Conservation (phyloP, 306 rosid genomes). For the Pterocarpus santalinus region DNA sequence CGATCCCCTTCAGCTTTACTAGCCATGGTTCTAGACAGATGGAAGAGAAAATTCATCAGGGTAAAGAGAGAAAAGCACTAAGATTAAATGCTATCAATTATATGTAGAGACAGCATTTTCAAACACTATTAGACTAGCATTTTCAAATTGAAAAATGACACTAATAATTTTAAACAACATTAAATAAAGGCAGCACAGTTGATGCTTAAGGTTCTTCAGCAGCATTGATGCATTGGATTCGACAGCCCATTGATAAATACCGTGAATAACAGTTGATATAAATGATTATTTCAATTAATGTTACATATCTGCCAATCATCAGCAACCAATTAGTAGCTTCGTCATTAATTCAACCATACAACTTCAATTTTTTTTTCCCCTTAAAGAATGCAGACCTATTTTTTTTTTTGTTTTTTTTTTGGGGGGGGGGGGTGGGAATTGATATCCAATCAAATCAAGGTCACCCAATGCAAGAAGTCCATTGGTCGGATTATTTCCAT, state of each 20-base stretch:
- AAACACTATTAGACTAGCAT: not conserved
- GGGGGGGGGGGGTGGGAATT: not conserved
- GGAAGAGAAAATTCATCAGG: slow-evolving; percentile 11
- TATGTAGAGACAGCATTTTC: not conserved
- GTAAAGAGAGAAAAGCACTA: slow-evolving; percentile 21
- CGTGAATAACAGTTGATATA: not conserved
- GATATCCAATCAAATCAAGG: slow-evolving; percentile 22
- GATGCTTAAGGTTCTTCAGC: not conserved
- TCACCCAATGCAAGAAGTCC: not conserved
- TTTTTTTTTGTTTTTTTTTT: too few species aligned
- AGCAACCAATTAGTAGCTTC: not conserved
- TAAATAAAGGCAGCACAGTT: not conserved
- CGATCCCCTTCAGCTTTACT: slow-evolving; percentile 54
- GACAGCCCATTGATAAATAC: not conserved
- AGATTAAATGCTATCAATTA: slow-evolving; percentile 24
- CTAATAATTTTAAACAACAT: not conserved
- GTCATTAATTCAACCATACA: not conserved
- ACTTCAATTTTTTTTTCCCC: not conserved
- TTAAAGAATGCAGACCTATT: not conserved
- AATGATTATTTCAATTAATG: slow-evolving; percentile 6
- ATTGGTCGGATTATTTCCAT: not conserved
- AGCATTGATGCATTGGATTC: not conserved
- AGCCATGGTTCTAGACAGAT: slow-evolving; percentile 67
- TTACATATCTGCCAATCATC: slow-evolving; percentile 11
- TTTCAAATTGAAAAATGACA: not conserved